phyloP scores from a whole-genome alignment of 164 flowering plant genomes.

The Echeveria elegans region DNA sequence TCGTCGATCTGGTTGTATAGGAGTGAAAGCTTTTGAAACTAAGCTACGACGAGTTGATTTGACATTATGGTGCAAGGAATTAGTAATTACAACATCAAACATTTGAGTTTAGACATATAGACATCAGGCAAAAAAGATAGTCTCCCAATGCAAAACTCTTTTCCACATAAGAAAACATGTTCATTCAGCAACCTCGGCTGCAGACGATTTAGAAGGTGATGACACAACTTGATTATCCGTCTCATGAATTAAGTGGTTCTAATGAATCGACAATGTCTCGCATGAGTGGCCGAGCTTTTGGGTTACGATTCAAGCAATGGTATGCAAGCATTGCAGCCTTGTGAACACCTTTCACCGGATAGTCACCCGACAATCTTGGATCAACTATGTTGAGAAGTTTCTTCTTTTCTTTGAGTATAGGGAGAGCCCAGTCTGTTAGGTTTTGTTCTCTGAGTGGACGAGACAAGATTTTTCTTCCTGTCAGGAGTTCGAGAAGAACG shows the following conservation, averaged over 20 bases:
- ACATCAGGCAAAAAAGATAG: too few relatives aligned
- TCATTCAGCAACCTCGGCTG: neutral
- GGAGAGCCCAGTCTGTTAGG: constrained; percentile 78
- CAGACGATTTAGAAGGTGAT: neutral
- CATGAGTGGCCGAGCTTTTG: constrained; percentile 91
- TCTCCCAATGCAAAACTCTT: constrained; percentile 1
- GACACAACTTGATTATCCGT: constrained; percentile 11
- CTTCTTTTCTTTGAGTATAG: constrained; percentile 70
- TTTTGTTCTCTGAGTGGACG: constrained; percentile 73
- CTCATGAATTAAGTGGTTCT: constrained; percentile 77
- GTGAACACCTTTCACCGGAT: constrained; percentile 66
- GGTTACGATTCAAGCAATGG: constrained; percentile 77
- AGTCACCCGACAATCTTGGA: constrained; percentile 70
- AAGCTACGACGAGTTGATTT: too few relatives aligned
- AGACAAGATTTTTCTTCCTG: constrained; percentile 66
- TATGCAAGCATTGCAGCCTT: constrained; percentile 94
- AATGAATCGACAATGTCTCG: constrained; percentile 80
- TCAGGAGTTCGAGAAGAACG: constrained; percentile 76
- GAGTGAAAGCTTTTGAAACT: too few relatives aligned
- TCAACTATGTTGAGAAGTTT: constrained; percentile 60
- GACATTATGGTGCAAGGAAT: too few relatives aligned
- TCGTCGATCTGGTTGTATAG: too few relatives aligned
- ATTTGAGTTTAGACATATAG: too few relatives aligned
- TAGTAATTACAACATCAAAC: too few relatives aligned
- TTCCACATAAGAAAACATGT: neutral